These are phyloP conservation scores for Porcisia deanei DNA, from an alignment of 208 protist species.

Conservation along the genomic window DNA sequence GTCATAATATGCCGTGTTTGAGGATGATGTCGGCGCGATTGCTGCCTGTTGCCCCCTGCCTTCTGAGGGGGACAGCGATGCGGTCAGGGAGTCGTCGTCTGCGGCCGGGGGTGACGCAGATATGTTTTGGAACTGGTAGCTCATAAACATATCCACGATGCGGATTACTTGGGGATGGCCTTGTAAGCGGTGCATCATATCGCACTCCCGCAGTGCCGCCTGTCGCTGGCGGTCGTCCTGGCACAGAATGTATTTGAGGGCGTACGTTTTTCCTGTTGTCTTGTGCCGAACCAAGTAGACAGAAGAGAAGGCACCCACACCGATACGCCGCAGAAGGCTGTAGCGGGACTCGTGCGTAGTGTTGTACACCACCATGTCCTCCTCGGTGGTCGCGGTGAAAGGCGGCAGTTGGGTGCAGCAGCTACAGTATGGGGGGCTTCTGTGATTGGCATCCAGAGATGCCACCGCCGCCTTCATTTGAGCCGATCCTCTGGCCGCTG, in stretches of 20 bases:
- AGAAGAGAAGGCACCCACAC: slow-evolving; percentile 65
- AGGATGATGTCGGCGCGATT: neutral
- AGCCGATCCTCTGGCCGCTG: neutral
- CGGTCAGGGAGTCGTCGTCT: neutral
- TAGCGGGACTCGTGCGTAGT: slow-evolving; percentile 57
- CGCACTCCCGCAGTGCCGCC: slow-evolving; percentile 76
- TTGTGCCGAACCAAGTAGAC: slow-evolving; percentile 76
- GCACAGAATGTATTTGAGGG: slow-evolving; percentile 82
- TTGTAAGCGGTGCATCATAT: slow-evolving; percentile 62
- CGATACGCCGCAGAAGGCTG: slow-evolving; percentile 54
- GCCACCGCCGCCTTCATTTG: neutral
- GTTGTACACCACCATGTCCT: slow-evolving; percentile 47
- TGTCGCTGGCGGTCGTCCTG: slow-evolving; percentile 52
- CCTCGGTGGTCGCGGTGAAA: slow-evolving; percentile 36
- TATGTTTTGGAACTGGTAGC: slow-evolving; percentile 43
- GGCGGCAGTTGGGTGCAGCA: neutral
- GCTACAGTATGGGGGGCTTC: neutral
- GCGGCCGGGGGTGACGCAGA: neutral
- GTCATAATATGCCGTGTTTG: neutral
- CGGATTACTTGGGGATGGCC: slow-evolving; percentile 77
- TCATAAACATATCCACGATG: slow-evolving; percentile 85
- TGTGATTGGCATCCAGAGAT: neutral
- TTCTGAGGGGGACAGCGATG: neutral
- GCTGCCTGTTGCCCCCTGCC: neutral
- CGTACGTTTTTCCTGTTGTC: slow-evolving; percentile 40